Conservation (phyloP, 306 rosid species). For the Quercus ilex region DNA sequence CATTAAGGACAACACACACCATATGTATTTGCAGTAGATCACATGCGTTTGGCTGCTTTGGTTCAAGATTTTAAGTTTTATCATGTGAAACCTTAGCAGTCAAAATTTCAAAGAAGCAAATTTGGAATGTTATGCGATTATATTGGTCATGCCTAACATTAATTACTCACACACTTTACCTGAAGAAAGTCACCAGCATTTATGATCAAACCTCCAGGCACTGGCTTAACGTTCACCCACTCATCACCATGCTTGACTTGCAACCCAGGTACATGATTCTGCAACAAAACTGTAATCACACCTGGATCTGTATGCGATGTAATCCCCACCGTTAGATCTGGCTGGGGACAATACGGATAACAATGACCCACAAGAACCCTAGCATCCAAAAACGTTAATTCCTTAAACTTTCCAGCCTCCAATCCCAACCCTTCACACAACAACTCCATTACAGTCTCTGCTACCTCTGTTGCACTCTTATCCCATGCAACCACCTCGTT, state of each 20-base stretch:
- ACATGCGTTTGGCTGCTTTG: too few species aligned
- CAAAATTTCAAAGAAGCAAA: too few species aligned
- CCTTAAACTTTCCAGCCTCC: conserved; percentile 26
- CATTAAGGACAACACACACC: too few species aligned
- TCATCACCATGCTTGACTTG: conserved; percentile 24
- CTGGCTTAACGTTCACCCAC: conserved; percentile 30
- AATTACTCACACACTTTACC: conserved; percentile 3
- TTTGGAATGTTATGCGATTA: too few species aligned
- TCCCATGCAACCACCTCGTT: conserved; percentile 30
- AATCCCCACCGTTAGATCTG: conserved; percentile 34
- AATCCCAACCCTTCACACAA: conserved; percentile 40
- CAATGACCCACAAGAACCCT: conserved; percentile 17
- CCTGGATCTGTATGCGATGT: conserved; percentile 31
- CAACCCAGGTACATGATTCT: conserved; percentile 30
- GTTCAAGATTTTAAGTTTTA: too few species aligned
- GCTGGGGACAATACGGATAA: conserved; percentile 41
- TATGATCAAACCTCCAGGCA: conserved; percentile 24
- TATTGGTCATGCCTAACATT: too few species aligned
- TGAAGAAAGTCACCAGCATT: conserved; percentile 37
- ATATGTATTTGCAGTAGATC: too few species aligned
- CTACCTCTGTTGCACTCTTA: conserved; percentile 19
- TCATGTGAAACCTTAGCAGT: too few species aligned
- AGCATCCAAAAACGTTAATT: conserved; percentile 12
- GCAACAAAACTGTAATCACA: conserved; percentile 20
- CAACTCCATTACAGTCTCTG: conserved; percentile 35